phyloP scores from a whole-genome alignment of 768 basidiomycete species.

The Mycena sanguinolenta region DNA sequence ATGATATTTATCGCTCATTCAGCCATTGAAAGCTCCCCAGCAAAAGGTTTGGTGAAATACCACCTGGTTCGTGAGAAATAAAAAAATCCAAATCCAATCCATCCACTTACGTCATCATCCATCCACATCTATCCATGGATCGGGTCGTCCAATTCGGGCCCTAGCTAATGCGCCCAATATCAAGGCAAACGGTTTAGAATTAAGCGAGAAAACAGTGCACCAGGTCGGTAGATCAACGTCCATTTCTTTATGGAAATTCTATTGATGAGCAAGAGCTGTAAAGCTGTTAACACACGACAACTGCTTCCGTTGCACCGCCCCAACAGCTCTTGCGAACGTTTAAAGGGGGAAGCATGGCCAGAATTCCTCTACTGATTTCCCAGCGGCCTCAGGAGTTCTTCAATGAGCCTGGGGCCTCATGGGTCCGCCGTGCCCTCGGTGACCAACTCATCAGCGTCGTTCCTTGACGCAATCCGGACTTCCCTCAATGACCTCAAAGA shows the following conservation, averaged over 20 bases:
- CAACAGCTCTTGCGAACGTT: neutral
- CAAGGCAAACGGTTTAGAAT: neutral
- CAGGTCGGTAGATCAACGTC: neutral
- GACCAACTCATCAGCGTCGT: neutral
- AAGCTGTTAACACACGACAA: no score
- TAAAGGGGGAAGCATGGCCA: neutral
- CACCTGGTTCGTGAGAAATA: no score
- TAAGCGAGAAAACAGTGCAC: neutral
- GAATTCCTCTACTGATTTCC: neutral
- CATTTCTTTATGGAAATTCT: neutral
- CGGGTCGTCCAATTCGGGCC: no score
- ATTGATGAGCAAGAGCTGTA: neutral
- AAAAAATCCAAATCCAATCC: no score
- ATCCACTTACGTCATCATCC: no score
- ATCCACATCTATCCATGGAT: no score
- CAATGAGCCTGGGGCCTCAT: slow-evolving; percentile 14
- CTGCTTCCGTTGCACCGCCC: no score
- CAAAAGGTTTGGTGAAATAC: no score
- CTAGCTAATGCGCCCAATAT: neutral
- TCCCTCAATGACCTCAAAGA: slow-evolving; percentile 16
- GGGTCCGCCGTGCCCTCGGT: neutral
- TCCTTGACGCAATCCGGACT: slow-evolving; percentile 16
- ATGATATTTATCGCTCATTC: no score
- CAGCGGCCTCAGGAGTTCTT: neutral
- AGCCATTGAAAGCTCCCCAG: no score